Evolutionary conservation across 2,329 filamentous ascomycete species (phyloP), one percentile per base, ranked within the genome.

Genomic region (Cadophora sp.): DNA sequence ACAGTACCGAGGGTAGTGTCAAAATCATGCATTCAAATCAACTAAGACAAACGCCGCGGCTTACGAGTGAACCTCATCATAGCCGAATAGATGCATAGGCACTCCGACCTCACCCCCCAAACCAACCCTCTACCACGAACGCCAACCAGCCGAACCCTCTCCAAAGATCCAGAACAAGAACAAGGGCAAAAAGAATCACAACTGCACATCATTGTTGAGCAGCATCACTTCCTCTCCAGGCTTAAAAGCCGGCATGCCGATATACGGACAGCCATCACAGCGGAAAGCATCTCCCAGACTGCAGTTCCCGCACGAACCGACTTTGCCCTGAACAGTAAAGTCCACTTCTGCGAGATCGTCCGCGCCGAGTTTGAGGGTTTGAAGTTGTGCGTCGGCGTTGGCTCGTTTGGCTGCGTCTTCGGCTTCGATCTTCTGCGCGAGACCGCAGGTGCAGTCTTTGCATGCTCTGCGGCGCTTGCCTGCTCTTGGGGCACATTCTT

Each of bases 301-400:
- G 80, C 96, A 98, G 80, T 95, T 97, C 33, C 93, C 93, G 79
- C 96, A 99, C 20, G 92, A 96, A 64, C 96, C 95, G 6, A 95
- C 92, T 83, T 97, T 98, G 73, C 96, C 96, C 80, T 97, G 87
- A n/a, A 98, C 93, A 0, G 96, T 99, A 77, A 99, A 98, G 80
- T 99, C 96, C 9, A 98, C 85, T 79, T 98, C 95, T 61, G 87
- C 89, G 59, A 99, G 82, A 77, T 99, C 96, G 74, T 93, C 89
- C 0, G 88, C 83, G 59, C 85, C 87, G 61, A 97, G 84, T 80
- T 91, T 92, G 69, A 93, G 82, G 22, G 88, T 84, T 76, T 89
- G 87, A 58, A 93, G 84, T 50, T 82, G 79, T 16, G 81, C 81
- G 75, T 93, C 90, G 39, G 91, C 91, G 24, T 84, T 81, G 8